Evolutionary conservation across 2,329 filamentous ascomycete species (phyloP).

Genomic region (Talaromyces sp.): DNA sequence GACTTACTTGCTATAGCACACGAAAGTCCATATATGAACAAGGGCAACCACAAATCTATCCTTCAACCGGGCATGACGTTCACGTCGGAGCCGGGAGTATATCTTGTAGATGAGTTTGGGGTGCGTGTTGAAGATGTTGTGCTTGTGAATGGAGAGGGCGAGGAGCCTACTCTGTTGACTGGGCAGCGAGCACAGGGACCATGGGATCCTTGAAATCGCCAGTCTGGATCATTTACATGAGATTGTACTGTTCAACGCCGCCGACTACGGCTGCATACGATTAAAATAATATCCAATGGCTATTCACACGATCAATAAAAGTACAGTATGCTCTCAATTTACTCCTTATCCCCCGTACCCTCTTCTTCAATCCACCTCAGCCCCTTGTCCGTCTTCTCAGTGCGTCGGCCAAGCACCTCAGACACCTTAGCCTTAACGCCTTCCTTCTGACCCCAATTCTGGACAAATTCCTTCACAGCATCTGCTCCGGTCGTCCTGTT

Average conservation of each 20-base stretch:
- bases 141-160: conserved; percentile 51
- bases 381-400: conserved; percentile 45
- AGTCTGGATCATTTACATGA: background rate
- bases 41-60: conserved; percentile 52
- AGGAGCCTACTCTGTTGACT: conserved; percentile 56
- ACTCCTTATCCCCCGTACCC: background rate
- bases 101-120: conserved; percentile 58
- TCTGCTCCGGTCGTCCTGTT: conserved; percentile 52
- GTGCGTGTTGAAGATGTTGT: conserved; percentile 63
- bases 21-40: conserved; percentile 63
- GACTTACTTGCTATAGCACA: conserved; percentile 40
- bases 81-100: conserved; percentile 62
- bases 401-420: conserved; percentile 66
- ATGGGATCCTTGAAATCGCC: conserved; percentile 46
- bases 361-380: conserved; percentile 27
- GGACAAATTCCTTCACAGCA: conserved; percentile 62
- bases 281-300: background rate
- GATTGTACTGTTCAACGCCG: background rate
- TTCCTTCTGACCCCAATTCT: conserved; percentile 60
- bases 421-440: conserved; percentile 66
- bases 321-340: background rate
- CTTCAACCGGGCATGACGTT: conserved; percentile 60
- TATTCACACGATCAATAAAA: background rate
- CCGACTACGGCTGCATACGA: background rate
- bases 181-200: conserved; percentile 48